Evolutionary conservation across 164 flowering plant species (phyloP), one percentile per base, ranked within the genome.

Genomic region (Warburgia ugandensis): DNA sequence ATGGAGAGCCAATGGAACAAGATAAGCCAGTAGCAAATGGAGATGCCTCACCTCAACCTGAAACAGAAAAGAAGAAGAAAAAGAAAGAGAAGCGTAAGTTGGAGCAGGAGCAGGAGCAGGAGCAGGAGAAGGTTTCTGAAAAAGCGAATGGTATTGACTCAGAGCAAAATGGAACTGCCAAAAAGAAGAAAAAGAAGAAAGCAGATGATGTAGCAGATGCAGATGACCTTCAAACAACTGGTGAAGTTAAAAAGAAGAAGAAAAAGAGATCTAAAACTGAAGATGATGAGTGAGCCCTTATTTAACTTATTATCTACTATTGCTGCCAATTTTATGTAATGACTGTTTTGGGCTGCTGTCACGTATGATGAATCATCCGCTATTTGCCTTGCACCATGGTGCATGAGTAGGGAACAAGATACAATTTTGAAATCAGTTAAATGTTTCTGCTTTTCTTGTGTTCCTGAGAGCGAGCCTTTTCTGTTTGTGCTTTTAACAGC

Each of bases 111-210:
- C 57, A 64, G 43, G 54, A 64, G 50, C n/a, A 71, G 22, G 71
- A 66, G 42, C 25, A 43, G 43, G 59, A 64, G 43, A 54, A 64
- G 50, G 71, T 58, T 13, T 31, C 32, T 19, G 67, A 55, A 39
- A 59, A 52, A 3, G n/a, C 40, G 13, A 68, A 71, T 58, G 78
- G 61, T 19, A 33, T 50, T 13, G 58, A 58, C 42, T 37, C 64
- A 11, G 67, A 65, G 25, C 61, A 70, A 32, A 78, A 78, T 21
- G 78, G 74, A 37, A 67, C 79, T 0, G 68, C 60, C 38, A 77
- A 80, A 61, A 82, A 75, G 84, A 85, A 79, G 73, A 81, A 81
- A 51, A 83, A 84, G 71, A 83, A 85, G 70, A 71, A 64, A 59
- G 67, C 12, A 11, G 38, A 68, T 41, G 69, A 60, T 30, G 69